Base-by-base conservation (phyloP, 2,329 filamentous ascomycete species). In the Simplicillium sp. region DNA sequence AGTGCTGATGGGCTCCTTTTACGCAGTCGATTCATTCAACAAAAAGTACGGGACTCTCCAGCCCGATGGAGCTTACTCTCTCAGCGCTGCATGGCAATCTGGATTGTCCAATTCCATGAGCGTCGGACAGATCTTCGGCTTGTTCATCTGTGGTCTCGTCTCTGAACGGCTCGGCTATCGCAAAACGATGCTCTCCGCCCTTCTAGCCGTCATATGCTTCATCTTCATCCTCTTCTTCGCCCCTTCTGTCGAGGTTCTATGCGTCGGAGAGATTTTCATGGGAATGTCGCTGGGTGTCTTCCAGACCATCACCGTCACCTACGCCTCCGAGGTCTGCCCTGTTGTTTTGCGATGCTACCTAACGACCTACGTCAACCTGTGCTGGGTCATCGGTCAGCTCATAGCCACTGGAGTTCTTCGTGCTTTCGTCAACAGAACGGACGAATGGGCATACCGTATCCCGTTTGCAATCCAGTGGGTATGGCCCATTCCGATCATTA, bases 141-240 rank as follows among this genome's bases (percentile, higher is more conserved):
- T 45, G 34, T 11, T 44, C 32, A 40, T 49, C 33, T 47, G 48
- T 33, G 48, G 49, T 20, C 46, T 42, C 31, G 38, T 48, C 15
- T 46, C 44, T 3, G 46, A 49, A 18, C 38, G 43, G 2, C 46
- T 47, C 20, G 49, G 50, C 4, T 50, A 46, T 13, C 42, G 72
- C 14, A 70, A 67, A 51, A 77, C 73, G 11, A 66, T 80, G 46
- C 69, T 79, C 32, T 62, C 48, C 7, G 71, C 69, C 9, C 43
- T 75, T 35, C 44, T 63, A 3, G 40, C 58, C 50, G 54, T 67
- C 14, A 44, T 44, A 3, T 43, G 44, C 2, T 42, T 50, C 28
- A 46, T 53, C 25, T 51, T 50, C 33, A 46, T 51, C 8, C 42
- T 40, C 7, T 48, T 53, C 36, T 53, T 48, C 20, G 48, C 49